Base-by-base conservation (phyloP, 1,139 yeast genomes). In the Nadsonia starkeyi-henricii region DNA sequence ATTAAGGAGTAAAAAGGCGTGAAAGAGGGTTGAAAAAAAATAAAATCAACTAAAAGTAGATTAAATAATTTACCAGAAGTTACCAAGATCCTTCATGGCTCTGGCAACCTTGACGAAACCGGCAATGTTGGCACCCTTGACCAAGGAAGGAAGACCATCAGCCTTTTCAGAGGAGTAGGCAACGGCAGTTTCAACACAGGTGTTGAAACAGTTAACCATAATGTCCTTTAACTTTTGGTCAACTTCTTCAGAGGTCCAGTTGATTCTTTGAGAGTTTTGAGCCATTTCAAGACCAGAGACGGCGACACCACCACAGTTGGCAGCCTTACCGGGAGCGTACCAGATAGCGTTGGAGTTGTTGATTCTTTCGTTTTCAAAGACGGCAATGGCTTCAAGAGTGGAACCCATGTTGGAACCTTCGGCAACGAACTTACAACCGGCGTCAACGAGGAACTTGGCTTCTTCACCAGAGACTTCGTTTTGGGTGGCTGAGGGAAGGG, bases 371-470 rank as follows among this genome's bases (percentile, higher is more conserved):
- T 83, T 83, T 78, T 91, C 98, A 60, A 89, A 89, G 54, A 85
- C 88, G 57, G 82, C 88, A 61, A 91, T 86, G 60, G 98, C 98
- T 69, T 89, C 97, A 71, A 83, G 83, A 60, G 96, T 89, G 59
- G 95, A 89, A 66, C 98, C 97, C 98, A 91, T 91, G 75, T 91
- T 91, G 65, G 97, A 91, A 67, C 98, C 98, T 77, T 91, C 98
- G 61, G 98, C 97, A 65, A 91, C 79, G 74, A 70, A 89, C 73
- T 83, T 84, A 71, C 84, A 81, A 63, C 97, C 97, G 58, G 91
- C 83, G 60, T 84, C 89, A 58, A 89, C 81, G 65, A 91, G 79
- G 62, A 89, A 88, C 75, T 83, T 80, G 57, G 98, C 98, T 76
- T 91, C 98, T 57, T 81, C 95, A 63, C 91, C 96, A 59, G 93